Evolutionary conservation across 2,329 filamentous ascomycete genomes (phyloP).

Genomic region (Beauveria asiatica): DNA sequence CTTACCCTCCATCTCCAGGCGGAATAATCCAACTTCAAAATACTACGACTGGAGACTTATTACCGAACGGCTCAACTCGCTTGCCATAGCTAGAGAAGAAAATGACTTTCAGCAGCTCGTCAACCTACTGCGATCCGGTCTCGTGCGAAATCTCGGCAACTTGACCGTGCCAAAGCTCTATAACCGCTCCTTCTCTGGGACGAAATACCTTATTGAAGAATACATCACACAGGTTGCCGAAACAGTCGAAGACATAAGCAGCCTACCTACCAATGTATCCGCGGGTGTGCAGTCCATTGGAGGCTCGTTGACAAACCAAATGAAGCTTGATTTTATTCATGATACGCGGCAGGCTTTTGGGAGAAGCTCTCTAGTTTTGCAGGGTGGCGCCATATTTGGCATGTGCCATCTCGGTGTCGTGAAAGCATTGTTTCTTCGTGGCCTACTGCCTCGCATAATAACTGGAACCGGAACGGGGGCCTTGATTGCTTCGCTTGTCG

Average conservation of each 20-base stretch:
- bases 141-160: slow-evolving; percentile 82
- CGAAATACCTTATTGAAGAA: slow-evolving; percentile 83
- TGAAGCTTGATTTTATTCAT: slow-evolving; percentile 77
- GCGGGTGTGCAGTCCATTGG: slow-evolving; percentile 25
- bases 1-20: slow-evolving; percentile 41
- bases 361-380: slow-evolving; percentile 73
- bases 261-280: slow-evolving; percentile 48
- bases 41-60: slow-evolving; percentile 86
- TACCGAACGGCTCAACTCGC: slow-evolving; percentile 62
- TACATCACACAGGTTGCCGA: slow-evolving; percentile 81
- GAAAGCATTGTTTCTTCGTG: slow-evolving; percentile 73
- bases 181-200: slow-evolving; percentile 78
- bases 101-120: slow-evolving; percentile 67
- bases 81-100: slow-evolving; percentile 60
- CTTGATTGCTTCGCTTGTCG: slow-evolving; percentile 79
- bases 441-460: slow-evolving; percentile 79
- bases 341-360: slow-evolving; percentile 86
- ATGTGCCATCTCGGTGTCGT: slow-evolving; percentile 86
- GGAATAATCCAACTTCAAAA: slow-evolving; percentile 69
- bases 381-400: slow-evolving; percentile 87
- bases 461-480: slow-evolving; percentile 87
- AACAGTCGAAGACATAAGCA: slow-evolving; percentile 67
- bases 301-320: slow-evolving; percentile 54
- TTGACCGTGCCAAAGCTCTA: slow-evolving; percentile 76
- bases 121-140: slow-evolving; percentile 69